Evolutionary conservation across 345 rosid species (phyloP).

Genomic region (Eutrema japonicum): DNA sequence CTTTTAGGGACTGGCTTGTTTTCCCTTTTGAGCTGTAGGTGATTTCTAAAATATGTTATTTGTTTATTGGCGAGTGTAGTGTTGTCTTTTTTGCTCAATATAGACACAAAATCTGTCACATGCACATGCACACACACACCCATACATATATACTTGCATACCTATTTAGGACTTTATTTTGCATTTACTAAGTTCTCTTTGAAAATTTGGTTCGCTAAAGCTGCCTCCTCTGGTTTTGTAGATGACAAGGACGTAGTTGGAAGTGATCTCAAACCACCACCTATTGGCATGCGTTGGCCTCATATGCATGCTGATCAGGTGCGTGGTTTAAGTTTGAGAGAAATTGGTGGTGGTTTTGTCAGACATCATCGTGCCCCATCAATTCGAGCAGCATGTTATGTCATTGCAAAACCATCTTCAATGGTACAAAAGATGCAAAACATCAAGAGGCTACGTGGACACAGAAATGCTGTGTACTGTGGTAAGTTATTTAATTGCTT

Average conservation of each 20-base stretch:
- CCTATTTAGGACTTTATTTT: conserved; percentile 12
- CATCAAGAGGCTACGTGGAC: conserved; percentile 88
- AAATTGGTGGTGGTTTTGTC: conserved; percentile 97
- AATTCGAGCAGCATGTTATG: conserved; percentile 89
- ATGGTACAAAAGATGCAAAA: conserved; percentile 99
- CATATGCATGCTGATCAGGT: conserved; percentile 91
- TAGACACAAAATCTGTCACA: conserved; percentile 8
- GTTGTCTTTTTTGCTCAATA: conserved; percentile 20
- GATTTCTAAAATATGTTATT: conserved; percentile 34
- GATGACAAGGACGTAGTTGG: conserved; percentile 49
- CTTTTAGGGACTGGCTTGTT: conserved; percentile 84
- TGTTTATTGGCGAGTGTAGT: conserved; percentile 15
- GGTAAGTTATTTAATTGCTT: conserved; percentile 55
- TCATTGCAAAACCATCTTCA: conserved; percentile 89
- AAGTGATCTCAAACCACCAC: conserved; percentile 55
- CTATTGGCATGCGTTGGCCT: conserved; percentile 92
- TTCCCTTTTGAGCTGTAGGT: conserved; percentile 88
- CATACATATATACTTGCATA: background rate
- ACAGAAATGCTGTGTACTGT: conserved; percentile 97
- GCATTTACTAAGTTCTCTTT: conserved; percentile 9
- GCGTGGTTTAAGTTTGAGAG: conserved; percentile 85
- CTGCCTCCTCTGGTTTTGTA: conserved; percentile 43
- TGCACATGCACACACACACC: background rate
- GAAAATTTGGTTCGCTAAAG: conserved; percentile 5
- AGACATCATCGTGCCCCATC: conserved; percentile 98